Percentiles rank a stretch among this genome's conserved stretches.
phyloP scores from a whole-genome alignment of 192 early-diverging fungal species.

The Coemansia sp. region DNA sequence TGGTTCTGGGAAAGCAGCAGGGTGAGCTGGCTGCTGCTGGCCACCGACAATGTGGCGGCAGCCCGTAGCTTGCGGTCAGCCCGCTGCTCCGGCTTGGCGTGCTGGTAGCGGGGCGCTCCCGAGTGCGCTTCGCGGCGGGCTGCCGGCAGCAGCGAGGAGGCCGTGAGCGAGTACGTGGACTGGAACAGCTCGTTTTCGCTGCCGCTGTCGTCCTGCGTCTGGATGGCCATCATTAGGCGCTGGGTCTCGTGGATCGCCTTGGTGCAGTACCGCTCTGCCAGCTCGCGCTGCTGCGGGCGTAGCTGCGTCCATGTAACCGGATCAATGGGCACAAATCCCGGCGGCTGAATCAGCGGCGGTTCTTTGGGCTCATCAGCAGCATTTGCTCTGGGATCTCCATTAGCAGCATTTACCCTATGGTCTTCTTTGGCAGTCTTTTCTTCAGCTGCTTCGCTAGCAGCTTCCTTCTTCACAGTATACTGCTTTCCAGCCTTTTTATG shows the following conservation, averaged over 20 bases:
- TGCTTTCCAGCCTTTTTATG: no score
- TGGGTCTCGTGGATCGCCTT: conserved; percentile 16
- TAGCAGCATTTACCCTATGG: no score
- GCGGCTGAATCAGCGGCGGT: conserved; percentile 3
- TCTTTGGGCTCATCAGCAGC: not conserved
- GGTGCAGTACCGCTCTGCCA: conserved; percentile 20
- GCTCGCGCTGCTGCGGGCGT: conserved; percentile 8
- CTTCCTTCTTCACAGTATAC: no score
- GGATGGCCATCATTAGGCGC: not conserved
- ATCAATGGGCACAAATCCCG: conserved; percentile 21
- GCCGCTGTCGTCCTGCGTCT: conserved; percentile 4
- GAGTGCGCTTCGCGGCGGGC: conserved; percentile 8
- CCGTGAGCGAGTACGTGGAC: conserved; percentile 26
- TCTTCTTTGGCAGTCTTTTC: no score
- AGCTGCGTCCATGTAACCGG: conserved; percentile 16
- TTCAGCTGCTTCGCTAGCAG: no score
- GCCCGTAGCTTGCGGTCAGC: no score
- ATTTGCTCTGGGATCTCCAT: no score
- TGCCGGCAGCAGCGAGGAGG: conserved; percentile 10
- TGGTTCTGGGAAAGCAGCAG: not conserved
- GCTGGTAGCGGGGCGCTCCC: no score
- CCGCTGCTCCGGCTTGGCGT: not conserved
- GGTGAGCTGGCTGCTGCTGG: not conserved
- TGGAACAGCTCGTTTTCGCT: conserved; percentile 7
- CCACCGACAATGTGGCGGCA: not conserved